A percentile compares a stretch with the other conserved stretches of the same genome.
These are phyloP conservation scores for Protea cynaroides DNA, from an alignment of 164 flowering plant genomes.

Conservation along the genomic window DNA sequence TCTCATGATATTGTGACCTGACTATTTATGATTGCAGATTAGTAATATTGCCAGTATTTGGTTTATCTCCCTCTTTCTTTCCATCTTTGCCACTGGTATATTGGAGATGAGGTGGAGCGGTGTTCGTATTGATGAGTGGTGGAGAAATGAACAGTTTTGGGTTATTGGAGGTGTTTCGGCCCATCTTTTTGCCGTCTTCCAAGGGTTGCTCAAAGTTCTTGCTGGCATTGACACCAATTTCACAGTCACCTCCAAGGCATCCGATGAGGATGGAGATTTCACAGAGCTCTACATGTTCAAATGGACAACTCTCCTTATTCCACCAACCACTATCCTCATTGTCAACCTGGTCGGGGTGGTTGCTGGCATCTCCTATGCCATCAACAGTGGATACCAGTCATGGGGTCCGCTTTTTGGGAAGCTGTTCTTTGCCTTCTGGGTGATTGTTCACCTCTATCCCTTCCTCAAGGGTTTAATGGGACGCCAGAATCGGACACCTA, in stretches of 20 bases:
- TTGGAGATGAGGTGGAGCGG: slow-evolving; percentile 38
- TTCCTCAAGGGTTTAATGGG: slow-evolving; percentile 36
- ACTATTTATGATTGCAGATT: slow-evolving; percentile 16
- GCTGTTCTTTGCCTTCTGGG: slow-evolving; percentile 34
- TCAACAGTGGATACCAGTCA: slow-evolving; percentile 27
- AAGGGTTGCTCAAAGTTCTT: slow-evolving; percentile 29
- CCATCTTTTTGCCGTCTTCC: slow-evolving; percentile 32
- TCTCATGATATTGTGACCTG: neutral
- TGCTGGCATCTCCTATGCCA: slow-evolving; percentile 28
- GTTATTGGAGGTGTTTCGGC: slow-evolving; percentile 33
- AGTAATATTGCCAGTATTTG: slow-evolving; percentile 26
- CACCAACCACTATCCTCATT: slow-evolving; percentile 29
- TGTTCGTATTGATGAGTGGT: slow-evolving; percentile 34
- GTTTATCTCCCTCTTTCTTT: slow-evolving; percentile 27
- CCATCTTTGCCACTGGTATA: slow-evolving; percentile 29
- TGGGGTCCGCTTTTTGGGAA: slow-evolving; percentile 37
- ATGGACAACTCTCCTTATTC: slow-evolving; percentile 31
- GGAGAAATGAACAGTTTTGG: slow-evolving; percentile 38
- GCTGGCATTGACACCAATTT: slow-evolving; percentile 33
- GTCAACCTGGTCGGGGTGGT: slow-evolving; percentile 28
- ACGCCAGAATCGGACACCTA: slow-evolving; percentile 32
- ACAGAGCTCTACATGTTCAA: slow-evolving; percentile 30
- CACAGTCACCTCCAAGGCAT: slow-evolving; percentile 35
- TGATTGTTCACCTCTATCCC: slow-evolving; percentile 32
- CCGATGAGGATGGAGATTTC: slow-evolving; percentile 27